phyloP scores from a whole-genome alignment of 2,329 filamentous ascomycete genomes.

The Microcera coccophila region DNA sequence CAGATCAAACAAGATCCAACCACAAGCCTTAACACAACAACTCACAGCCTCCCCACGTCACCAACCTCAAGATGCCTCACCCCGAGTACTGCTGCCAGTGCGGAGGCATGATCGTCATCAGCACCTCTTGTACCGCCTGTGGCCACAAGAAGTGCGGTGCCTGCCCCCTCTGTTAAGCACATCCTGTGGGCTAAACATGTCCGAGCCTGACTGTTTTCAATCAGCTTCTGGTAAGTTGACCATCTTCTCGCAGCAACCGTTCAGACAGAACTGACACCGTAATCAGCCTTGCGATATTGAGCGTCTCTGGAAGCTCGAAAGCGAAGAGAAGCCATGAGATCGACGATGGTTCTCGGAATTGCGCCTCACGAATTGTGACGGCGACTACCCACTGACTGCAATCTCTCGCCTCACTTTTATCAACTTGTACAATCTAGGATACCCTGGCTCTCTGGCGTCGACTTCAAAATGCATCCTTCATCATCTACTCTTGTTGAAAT shows the following conservation, averaged over 20 bases:
- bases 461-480: neutral
- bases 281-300: no score
- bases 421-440: neutral
- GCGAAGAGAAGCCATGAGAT: no score
- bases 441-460: neutral
- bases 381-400: no score
- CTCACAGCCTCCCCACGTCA: neutral
- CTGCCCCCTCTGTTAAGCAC: slow-evolving; percentile 37
- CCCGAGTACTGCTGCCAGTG: slow-evolving; percentile 55
- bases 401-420: neutral
- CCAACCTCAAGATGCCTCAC: slow-evolving; percentile 35
- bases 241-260: no score
- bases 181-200: neutral
- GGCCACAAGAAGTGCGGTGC: slow-evolving; percentile 48
- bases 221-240: no score
- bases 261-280: no score
- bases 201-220: no score
- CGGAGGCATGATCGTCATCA: slow-evolving; percentile 55
- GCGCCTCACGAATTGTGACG: no score
- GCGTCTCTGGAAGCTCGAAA: no score
- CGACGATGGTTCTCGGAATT: no score
- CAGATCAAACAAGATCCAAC: neutral
- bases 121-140: slow-evolving; percentile 49
- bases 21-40: slow-evolving; percentile 1
- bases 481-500: neutral